Base-by-base conservation (phyloP, 2,329 filamentous ascomycete genomes). In the Colletotrichum orchidophilum region DNA sequence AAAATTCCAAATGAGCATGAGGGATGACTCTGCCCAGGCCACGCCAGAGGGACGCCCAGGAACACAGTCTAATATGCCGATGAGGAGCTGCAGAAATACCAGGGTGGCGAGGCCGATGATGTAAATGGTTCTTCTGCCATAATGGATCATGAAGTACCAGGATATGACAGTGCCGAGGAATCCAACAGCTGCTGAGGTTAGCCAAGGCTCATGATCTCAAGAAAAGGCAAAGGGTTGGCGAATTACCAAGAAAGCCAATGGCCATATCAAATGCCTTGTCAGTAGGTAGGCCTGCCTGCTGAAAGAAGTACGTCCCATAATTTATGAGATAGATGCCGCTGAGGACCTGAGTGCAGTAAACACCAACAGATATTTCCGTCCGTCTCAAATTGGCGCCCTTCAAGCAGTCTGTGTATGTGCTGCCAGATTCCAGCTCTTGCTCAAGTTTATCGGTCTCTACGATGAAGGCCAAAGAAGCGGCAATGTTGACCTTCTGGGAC, bases 281-380 rank as follows among this genome's bases (percentile, higher is more conserved):
- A 33, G 79, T 73, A 58, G 78, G 72, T 65, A 86, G 79, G 58
- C 85, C 84, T 2, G 83, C 80, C 73, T 84, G 83, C 58, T 83
- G 79, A 76, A 85, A 85, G 76, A 86, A 86, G 78, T 84, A 86
- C 79, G 88, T 91, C 1, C 88, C 90, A 73, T 91, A 93, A 67
- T 88, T 88, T 58, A 90, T 89, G 73, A 92, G 87, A 15, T 90
- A 89, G 73, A 90, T 89, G 27, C 91, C 90, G 62, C 87, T 88
- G 2, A 92, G 81, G 24, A 91, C 90, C 75, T 93, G 91, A 3
- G 90, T 90, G 3, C 88, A 86, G 82, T 91, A 92, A 7, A 90
- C 88, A 77, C 91, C 90, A 71, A 84, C 83, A 4, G 86, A 84
- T 39, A 89, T 88, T 75, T 89, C 87, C 0, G 87, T 89, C 24